Percentiles rank a stretch among this genome's conserved stretches.
Conservation (phyloP, 2,329 filamentous ascomycete species). For the Tolypocladium nubicola region DNA sequence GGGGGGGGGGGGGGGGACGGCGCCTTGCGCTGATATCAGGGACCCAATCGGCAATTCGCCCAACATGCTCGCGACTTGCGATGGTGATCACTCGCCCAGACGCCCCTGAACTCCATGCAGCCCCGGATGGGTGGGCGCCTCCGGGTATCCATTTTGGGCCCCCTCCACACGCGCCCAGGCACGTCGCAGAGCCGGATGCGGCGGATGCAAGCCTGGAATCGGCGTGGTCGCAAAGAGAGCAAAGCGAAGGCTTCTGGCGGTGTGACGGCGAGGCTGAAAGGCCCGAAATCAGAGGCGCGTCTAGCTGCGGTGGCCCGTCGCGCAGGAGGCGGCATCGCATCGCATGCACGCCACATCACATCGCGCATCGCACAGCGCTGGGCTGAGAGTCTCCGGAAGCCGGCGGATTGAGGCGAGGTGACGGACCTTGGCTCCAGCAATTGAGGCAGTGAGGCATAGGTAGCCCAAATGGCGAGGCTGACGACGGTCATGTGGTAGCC, state of each 20-base stretch:
- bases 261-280: constrained; percentile 5
- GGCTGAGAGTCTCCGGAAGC: not conserved
- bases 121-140: not conserved
- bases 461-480: too few relatives aligned
- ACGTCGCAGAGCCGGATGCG: not conserved
- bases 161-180: not conserved
- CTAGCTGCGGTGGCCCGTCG: not conserved
- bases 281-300: not conserved
- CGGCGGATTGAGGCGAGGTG: not conserved
- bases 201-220: not conserved
- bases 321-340: not conserved
- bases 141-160: not conserved
- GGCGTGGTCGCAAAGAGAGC: too few relatives aligned
- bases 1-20: too few relatives aligned
- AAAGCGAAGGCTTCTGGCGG: not conserved
- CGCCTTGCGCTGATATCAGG: too few relatives aligned
- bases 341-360: not conserved
- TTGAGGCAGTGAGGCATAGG: not conserved
- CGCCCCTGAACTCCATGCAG: too few relatives aligned
- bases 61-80: too few relatives aligned
- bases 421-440: not conserved
- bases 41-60: too few relatives aligned
- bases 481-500: too few relatives aligned
- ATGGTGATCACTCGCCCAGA: not conserved
- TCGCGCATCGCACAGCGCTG: not conserved